A percentile compares a stretch with the other conserved stretches of the same genome.
These are phyloP conservation scores for Gracilaria gracilis DNA, from an alignment of 23 red algal species.

Conservation along the genomic window DNA sequence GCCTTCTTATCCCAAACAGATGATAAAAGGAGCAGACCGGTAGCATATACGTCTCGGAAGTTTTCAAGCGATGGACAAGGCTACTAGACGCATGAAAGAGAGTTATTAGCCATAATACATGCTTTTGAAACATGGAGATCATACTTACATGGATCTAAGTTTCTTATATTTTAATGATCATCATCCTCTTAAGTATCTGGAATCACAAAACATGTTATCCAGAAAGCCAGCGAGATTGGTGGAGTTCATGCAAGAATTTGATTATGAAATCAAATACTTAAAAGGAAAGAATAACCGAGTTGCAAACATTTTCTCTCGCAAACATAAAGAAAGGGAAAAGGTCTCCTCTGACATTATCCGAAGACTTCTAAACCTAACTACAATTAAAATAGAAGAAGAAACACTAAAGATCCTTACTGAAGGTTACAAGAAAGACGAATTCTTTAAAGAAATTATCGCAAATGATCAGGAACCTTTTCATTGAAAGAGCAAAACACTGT, in stretches of 20 bases:
- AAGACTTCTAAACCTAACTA: background rate
- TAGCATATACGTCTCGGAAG: slow-evolving; percentile 59
- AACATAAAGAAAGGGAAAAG: slow-evolving; percentile 13
- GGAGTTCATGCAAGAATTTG: slow-evolving; percentile 6
- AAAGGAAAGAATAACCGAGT: slow-evolving; percentile 43
- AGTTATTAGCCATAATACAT: slow-evolving; percentile 32
- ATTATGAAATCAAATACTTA: slow-evolving; percentile 46
- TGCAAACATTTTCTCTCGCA: slow-evolving; percentile 15
- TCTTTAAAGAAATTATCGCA: slow-evolving; percentile 16
- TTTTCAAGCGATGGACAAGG: slow-evolving; percentile 27
- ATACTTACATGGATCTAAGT: slow-evolving; percentile 44
- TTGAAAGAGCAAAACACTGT: background rate
- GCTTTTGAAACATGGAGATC: slow-evolving; percentile 43
- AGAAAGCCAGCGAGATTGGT: slow-evolving; percentile 21
- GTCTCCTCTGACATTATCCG: slow-evolving; percentile 13
- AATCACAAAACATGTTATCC: slow-evolving; percentile 27
- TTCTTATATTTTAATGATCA: slow-evolving; percentile 22
- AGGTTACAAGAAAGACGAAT: slow-evolving; percentile 16
- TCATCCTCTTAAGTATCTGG: slow-evolving; percentile 30
- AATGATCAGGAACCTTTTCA: slow-evolving; percentile 17
- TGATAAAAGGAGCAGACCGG: slow-evolving; percentile 30
- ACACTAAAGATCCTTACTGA: background rate
- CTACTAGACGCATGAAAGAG: slow-evolving; percentile 34
- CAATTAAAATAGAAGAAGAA: background rate
- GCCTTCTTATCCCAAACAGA: slow-evolving; percentile 37